A percentile compares a stretch with the other conserved stretches of the same genome.
Evolutionary conservation across 2,329 filamentous ascomycete species (phyloP).

Genomic region (Mycosphaerella arachidis): DNA sequence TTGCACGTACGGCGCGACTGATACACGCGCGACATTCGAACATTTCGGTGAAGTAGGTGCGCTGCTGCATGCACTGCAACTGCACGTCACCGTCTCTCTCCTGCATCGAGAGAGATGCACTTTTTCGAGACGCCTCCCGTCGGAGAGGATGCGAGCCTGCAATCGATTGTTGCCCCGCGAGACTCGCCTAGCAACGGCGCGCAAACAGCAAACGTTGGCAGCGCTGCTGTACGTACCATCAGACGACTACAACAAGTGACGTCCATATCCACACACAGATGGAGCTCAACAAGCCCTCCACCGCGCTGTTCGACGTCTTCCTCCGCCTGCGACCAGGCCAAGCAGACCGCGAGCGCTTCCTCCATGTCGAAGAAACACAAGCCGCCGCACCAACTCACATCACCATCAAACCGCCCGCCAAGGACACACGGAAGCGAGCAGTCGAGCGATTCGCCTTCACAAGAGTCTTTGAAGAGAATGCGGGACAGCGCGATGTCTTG

Average conservation of each 20-base stretch:
- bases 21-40: slow-evolving; percentile 44
- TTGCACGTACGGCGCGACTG: slow-evolving; percentile 40
- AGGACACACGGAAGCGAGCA: slow-evolving; percentile 75
- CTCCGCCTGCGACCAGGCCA: slow-evolving; percentile 62
- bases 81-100: no score
- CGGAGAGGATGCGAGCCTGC: no score
- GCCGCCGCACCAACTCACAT: slow-evolving; percentile 45
- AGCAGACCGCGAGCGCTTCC: slow-evolving; percentile 59
- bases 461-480: slow-evolving; percentile 81
- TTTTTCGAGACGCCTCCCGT: not conserved
- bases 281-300: slow-evolving; percentile 22
- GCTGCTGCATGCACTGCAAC: no score
- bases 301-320: slow-evolving; percentile 80
- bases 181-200: not conserved
- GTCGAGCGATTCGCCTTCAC: slow-evolving; percentile 95
- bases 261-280: slow-evolving; percentile 10
- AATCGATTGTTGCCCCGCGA: slow-evolving; percentile 10
- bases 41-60: slow-evolving; percentile 38
- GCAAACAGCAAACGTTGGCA: not conserved
- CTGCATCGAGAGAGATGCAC: no score
- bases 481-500: slow-evolving; percentile 82
- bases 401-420: slow-evolving; percentile 61
- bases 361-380: slow-evolving; percentile 63
- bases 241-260: no score
- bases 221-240: no score